These are phyloP conservation scores for Phytomonas sp. DNA, from an alignment of 208 protist species.

Conservation along the genomic window DNA sequence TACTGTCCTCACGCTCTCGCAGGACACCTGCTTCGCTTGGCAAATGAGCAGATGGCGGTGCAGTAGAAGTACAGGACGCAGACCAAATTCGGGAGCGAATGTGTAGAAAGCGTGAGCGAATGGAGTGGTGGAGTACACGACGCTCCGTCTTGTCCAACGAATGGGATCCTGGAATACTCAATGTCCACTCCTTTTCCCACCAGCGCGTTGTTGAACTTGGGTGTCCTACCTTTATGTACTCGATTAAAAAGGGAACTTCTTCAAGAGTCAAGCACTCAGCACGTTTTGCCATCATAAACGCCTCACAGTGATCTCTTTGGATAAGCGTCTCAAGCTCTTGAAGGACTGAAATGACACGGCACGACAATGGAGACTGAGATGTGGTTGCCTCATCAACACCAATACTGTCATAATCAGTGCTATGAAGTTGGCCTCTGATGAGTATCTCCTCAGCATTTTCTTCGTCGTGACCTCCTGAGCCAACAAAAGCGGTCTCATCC, in stretches of 20 bases:
- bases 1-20: background rate
- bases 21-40: background rate
- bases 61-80: background rate
- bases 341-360: background rate
- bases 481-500: background rate
- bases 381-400: background rate
- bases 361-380: background rate
- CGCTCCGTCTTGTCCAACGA: background rate
- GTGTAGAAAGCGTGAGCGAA: background rate
- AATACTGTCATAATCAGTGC: background rate
- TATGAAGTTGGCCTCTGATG: background rate
- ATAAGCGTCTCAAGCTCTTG: background rate
- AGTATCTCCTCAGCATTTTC: background rate
- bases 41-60: background rate
- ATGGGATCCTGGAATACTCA: background rate
- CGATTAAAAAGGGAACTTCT: background rate
- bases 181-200: background rate
- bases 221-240: background rate
- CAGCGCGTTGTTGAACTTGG: background rate
- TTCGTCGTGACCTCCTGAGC: background rate
- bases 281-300: background rate
- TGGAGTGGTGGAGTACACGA: background rate
- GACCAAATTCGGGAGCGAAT: background rate
- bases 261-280: background rate
- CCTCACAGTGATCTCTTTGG: background rate